phyloP scores from a whole-genome alignment of 768 basidiomycete species.

The Lentinula sp. region DNA sequence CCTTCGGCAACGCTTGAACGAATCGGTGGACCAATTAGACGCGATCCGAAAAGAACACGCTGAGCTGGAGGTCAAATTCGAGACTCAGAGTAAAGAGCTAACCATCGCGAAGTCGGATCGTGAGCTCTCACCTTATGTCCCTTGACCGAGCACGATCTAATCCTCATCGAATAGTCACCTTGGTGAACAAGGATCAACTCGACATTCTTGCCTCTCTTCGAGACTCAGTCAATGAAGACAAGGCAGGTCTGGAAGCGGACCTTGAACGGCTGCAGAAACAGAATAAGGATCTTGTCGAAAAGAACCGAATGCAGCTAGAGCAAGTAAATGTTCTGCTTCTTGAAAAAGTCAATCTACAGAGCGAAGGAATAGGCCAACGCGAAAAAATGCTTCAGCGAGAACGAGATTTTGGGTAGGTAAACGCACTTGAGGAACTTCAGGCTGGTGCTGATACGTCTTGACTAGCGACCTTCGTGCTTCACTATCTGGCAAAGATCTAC shows the following conservation, averaged over 20 bases:
- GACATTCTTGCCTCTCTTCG: slow-evolving; percentile 83
- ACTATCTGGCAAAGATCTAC: slow-evolving; percentile 71
- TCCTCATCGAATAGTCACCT: slow-evolving; percentile 50
- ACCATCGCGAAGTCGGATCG: slow-evolving; percentile 83
- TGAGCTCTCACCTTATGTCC: slow-evolving; percentile 29
- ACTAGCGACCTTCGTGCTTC: slow-evolving; percentile 71
- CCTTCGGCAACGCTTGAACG: slow-evolving; percentile 80
- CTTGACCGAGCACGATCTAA: background rate
- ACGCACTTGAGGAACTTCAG: background rate
- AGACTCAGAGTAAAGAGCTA: slow-evolving; percentile 59
- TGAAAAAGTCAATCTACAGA: slow-evolving; percentile 89
- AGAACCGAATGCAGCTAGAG: slow-evolving; percentile 87
- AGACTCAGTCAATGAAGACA: slow-evolving; percentile 87
- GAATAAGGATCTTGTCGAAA: slow-evolving; percentile 69
- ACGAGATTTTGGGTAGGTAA: slow-evolving; percentile 68
- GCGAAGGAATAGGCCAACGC: slow-evolving; percentile 83
- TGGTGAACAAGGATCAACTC: slow-evolving; percentile 91
- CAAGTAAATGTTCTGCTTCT: slow-evolving; percentile 80
- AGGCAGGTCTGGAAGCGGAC: slow-evolving; percentile 66
- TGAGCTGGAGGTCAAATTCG: slow-evolving; percentile 66
- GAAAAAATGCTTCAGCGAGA: slow-evolving; percentile 85
- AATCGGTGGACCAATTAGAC: slow-evolving; percentile 81
- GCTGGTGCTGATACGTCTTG: background rate
- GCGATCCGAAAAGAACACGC: slow-evolving; percentile 58
- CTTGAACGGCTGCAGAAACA: slow-evolving; percentile 57